Evolutionary conservation across 345 rosid genomes (phyloP).

Genomic region (Cardamine occulta): DNA sequence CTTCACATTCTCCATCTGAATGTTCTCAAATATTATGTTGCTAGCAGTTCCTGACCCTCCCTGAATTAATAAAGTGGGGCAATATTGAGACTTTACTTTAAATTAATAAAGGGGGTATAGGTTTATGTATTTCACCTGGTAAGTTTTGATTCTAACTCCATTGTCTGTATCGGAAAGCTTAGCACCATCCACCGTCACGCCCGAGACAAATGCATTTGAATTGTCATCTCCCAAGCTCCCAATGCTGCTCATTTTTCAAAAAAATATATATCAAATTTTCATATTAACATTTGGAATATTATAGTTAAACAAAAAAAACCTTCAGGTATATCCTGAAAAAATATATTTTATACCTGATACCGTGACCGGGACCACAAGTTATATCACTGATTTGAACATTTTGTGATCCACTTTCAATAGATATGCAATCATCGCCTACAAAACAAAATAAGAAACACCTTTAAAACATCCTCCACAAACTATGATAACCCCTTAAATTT

Average conservation of each 20-base stretch:
- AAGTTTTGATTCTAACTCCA: slow-evolving; percentile 92
- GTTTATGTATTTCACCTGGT: slow-evolving; percentile 56
- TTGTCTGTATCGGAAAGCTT: slow-evolving; percentile 66
- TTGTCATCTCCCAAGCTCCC: slow-evolving; percentile 72
- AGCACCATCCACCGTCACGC: slow-evolving; percentile 67
- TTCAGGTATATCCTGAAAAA: not conserved
- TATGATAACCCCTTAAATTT: not conserved
- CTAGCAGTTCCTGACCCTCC: slow-evolving; percentile 92
- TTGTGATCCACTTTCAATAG: slow-evolving; percentile 51
- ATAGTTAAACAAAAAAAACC: not conserved
- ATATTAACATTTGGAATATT: not conserved
- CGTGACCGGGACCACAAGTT: slow-evolving; percentile 47
- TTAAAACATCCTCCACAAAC: not conserved
- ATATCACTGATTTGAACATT: slow-evolving; percentile 38
- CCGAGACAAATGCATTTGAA: slow-evolving; percentile 68
- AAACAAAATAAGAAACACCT: not conserved
- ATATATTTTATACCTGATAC: slow-evolving; percentile 33
- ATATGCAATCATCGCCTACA: slow-evolving; percentile 89
- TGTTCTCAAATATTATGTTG: slow-evolving; percentile 68
- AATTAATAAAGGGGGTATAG: not conserved
- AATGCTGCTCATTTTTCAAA: slow-evolving; percentile 51
- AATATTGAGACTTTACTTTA: slow-evolving; percentile 1
- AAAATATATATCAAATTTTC: not conserved
- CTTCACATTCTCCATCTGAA: slow-evolving; percentile 68
- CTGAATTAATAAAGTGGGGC: slow-evolving; percentile 33